Base-by-base conservation (phyloP, 208 protist species). In the Acanthamoeba quina region DNA sequence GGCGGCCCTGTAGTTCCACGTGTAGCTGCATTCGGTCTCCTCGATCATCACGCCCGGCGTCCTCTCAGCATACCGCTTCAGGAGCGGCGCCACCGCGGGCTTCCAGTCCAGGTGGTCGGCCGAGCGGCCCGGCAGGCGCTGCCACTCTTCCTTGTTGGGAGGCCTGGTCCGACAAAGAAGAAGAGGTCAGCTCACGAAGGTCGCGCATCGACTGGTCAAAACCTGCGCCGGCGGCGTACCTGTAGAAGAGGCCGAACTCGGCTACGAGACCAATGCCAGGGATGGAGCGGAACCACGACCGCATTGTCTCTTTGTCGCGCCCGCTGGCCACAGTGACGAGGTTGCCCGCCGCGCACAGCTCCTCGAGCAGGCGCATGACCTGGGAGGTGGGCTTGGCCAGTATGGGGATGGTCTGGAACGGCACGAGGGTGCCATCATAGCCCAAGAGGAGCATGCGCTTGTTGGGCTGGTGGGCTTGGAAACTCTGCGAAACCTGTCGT, bases 391-490 rank as follows among this genome's bases (percentile, higher is more conserved):
- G 95, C 60, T 90, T 90, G 54, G 70, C 68, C 6, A 94, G 44
- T 7, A 78, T 52, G 17, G 95, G 95, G 13, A 94, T 83, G 47
- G 68, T 60, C 6, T 89, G 66, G 26, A 93, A 96, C 29, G 95
- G 95, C 74, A 96, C 92, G 1, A 96, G 58, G 7, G 95, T 96
- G 15, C 95, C 95, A 56, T 96, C 95, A 49, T 96, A 96, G n/a
- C 80, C 95, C 62, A 96, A 89, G 13, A 96, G 58, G 1, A 96
- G 44, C 64, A 96, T 21, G 62, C 94, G 54, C 9, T 78, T 78
- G 37, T 64, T 83, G 31, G 91, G 31, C 60, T 74, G 17, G 29
- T 76, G 89, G 34, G 44, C 34, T 13, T 85, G 49, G 62, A 78
- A 82, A 24, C 26, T 49, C 70, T 82, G 21, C 19, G 4, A 64